These are phyloP conservation scores for Cryphonectria japonica DNA, from an alignment of 2,329 filamentous ascomycete species.

Conservation along the genomic window DNA sequence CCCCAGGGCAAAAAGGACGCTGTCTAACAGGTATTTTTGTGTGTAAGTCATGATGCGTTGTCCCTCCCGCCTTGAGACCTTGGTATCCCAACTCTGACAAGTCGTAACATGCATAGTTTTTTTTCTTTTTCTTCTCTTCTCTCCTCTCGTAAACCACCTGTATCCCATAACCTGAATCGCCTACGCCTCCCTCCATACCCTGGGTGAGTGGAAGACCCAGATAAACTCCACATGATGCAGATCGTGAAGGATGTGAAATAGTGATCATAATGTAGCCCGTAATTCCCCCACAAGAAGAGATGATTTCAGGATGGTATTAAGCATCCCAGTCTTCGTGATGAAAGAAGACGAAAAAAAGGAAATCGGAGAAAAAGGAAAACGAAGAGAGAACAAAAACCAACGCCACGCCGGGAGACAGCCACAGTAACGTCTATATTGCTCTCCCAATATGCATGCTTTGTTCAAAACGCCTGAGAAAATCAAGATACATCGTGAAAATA, in stretches of 20 bases:
- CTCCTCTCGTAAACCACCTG: background rate
- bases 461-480: conserved; percentile 12
- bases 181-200: background rate
- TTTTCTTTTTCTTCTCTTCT: background rate
- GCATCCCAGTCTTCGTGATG: background rate
- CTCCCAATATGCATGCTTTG: conserved; percentile 22
- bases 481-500: background rate
- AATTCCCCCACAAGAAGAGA: background rate
- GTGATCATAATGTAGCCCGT: conserved; percentile 10
- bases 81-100: background rate
- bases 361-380: background rate
- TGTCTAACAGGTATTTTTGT: conserved; percentile 15
- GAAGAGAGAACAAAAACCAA: background rate
- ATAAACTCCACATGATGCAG: conserved; percentile 15
- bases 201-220: background rate
- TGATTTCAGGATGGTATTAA: background rate
- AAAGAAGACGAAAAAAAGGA: background rate
- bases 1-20: conserved; percentile 10
- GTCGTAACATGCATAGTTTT: background rate
- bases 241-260: conserved; percentile 15
- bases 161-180: background rate
- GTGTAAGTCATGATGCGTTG: conserved; percentile 15
- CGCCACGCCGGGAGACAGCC: conserved; percentile 20
- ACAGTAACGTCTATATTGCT: conserved; percentile 25
- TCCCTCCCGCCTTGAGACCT: conserved; percentile 5